Base-by-base conservation (phyloP, 2,329 filamentous ascomycete species). In the Nothopassalora personata region DNA sequence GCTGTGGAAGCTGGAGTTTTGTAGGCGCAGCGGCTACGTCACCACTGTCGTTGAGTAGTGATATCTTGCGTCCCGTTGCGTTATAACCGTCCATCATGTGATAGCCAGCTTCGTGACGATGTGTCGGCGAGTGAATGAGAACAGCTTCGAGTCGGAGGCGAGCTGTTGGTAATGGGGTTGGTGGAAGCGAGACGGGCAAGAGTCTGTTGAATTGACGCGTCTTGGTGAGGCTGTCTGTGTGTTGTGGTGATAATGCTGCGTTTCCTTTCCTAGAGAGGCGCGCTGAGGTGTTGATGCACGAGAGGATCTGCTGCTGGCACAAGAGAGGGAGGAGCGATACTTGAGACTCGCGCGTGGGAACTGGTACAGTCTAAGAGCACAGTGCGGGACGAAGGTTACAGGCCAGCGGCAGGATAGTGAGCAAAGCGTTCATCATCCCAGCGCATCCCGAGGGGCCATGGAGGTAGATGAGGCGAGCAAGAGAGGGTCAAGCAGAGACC, bases 31-130 rank as follows among this genome's bases (percentile, higher is more conserved):
- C 57, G 54, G 60, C 63, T 57, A 60, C 62, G 64, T 69, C 74
- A 75, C 63, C 60, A 70, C 72, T 74, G 70, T 79, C 77, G 75
- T 79, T 80, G 71, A 80, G 73, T 67, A 80, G 73, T 69, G 77
- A 80, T 70, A 80, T 77, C 68, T 74, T 31, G 33, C 77, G 75
- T 71, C 78, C 78, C 64, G 71, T 75, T 66, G 75, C 75, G 70
- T 80, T 78, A 73, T 75, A 79, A 73, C 77, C 77, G 76, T 80
- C 78, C 78, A 80, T 80, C 60, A 73, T 73, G 71, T 65, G 68
- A 61, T 54, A 66, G 67, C 69, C 65, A 71, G 66, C 54, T 60
- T 65, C 45, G 54, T 60, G 54, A 55, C 49, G 53, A 39, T 55
- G 48, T 28, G 43, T 57, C 46, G 45, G 50, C 31, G 49, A 47